phyloP scores from a whole-genome alignment of 2,329 filamentous ascomycete genomes.

The Fusarium solani-melongenae region DNA sequence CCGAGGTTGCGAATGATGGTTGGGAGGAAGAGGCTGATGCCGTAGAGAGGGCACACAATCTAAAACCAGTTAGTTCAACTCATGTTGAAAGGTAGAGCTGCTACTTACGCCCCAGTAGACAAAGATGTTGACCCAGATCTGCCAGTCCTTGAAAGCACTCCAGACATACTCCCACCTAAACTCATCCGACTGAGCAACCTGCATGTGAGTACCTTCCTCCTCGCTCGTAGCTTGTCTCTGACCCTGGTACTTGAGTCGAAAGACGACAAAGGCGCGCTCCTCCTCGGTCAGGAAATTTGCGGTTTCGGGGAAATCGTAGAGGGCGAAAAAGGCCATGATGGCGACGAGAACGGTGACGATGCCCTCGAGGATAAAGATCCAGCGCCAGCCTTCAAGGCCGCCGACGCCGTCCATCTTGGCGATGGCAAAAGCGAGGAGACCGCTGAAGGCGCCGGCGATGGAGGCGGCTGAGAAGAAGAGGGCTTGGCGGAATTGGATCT shows the following conservation, averaged over 20 bases:
- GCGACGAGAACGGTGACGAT: constrained; percentile 77
- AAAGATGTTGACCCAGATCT: constrained; percentile 72
- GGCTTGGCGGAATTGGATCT: constrained; percentile 67
- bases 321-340: constrained; percentile 73
- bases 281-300: constrained; percentile 78
- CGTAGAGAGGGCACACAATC: constrained; percentile 65
- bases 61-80: constrained; percentile 34
- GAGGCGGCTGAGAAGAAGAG: constrained; percentile 88
- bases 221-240: constrained; percentile 40
- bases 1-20: constrained; percentile 71
- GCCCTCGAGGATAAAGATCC: constrained; percentile 78
- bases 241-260: constrained; percentile 75
- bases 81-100: neutral
- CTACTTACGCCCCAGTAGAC: constrained; percentile 71
- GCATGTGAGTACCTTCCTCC: constrained; percentile 23
- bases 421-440: constrained; percentile 77
- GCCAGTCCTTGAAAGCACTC: constrained; percentile 81
- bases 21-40: constrained; percentile 70
- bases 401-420: constrained; percentile 75
- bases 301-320: constrained; percentile 85
- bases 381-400: constrained; percentile 69
- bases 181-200: constrained; percentile 74
- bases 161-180: constrained; percentile 82
- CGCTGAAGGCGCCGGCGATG: constrained; percentile 81
- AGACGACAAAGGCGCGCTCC: constrained; percentile 77